A percentile compares a stretch with the other conserved stretches of the same genome.
Conservation (phyloP, 139 green algal species). For the Pedinophyceae sp. region DNA sequence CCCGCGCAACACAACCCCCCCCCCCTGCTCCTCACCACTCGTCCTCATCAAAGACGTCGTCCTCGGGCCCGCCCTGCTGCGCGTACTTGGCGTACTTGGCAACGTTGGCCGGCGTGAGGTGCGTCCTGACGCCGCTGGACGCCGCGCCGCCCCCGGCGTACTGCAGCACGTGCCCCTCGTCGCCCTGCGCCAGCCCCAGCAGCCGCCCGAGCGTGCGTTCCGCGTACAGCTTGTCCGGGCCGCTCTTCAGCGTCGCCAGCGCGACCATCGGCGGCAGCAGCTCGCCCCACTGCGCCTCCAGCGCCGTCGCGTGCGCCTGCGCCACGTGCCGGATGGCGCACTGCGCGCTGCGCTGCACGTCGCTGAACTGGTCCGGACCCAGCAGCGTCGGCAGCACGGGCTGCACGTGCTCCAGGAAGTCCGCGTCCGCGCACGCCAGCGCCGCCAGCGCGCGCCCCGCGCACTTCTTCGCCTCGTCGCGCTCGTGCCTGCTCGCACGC, state of each 20-base stretch:
- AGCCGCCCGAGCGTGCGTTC: neutral
- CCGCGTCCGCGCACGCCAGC: no score
- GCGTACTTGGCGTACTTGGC: constrained; percentile 36
- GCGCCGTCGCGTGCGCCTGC: neutral
- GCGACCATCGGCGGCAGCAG: neutral
- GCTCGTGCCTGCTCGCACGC: neutral
- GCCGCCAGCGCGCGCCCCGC: neutral
- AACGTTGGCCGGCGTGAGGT: constrained; percentile 34
- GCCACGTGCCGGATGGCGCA: constrained; percentile 20
- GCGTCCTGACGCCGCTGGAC: constrained; percentile 21
- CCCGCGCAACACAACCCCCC: constrained; percentile 9
- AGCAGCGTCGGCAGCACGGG: constrained; percentile 34
- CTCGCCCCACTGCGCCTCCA: constrained; percentile 1
- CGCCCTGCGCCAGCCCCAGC: constrained; percentile 9
- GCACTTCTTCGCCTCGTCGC: neutral
- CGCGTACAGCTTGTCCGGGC: neutral
- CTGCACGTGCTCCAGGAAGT: constrained; percentile 14
- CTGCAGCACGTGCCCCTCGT: constrained; percentile 17
- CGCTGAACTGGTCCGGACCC: constrained; percentile 45
- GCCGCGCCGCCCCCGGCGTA: constrained; percentile 26
- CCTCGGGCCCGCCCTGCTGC: constrained; percentile 27
- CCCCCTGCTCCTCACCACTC: constrained; percentile 16
- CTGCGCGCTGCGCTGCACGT: constrained; percentile 43
- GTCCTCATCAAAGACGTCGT: constrained; percentile 28
- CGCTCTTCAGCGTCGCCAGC: neutral